Evolutionary conservation across 108 stramenopile species (phyloP).

Genomic region (Discostella stelligeroides): DNA sequence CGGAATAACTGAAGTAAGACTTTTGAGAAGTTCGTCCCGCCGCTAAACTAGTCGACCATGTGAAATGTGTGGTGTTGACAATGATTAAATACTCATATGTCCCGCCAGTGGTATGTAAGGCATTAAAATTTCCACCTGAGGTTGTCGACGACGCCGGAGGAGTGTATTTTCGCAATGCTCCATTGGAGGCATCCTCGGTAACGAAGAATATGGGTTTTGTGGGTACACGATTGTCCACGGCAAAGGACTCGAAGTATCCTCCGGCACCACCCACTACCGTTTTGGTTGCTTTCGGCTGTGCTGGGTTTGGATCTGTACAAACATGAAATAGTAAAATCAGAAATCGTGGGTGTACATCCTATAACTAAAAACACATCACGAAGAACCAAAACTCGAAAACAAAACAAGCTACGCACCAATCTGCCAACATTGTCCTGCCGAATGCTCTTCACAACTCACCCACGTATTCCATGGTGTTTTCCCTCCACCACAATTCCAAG

Average conservation of each 20-base stretch:
- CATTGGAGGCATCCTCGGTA: slow-evolving; percentile 53
- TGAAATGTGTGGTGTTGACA: slow-evolving; percentile 17
- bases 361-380: background rate
- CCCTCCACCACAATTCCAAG: slow-evolving; percentile 62
- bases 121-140: background rate
- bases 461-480: slow-evolving; percentile 59
- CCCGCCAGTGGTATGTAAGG: slow-evolving; percentile 4
- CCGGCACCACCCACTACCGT: slow-evolving; percentile 15
- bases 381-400: background rate
- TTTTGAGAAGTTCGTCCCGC: slow-evolving; percentile 23
- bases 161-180: slow-evolving; percentile 53
- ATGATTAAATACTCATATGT: slow-evolving; percentile 8
- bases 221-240: slow-evolving; percentile 22
- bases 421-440: slow-evolving; percentile 35
- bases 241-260: slow-evolving; percentile 49
- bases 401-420: slow-evolving; percentile 21
- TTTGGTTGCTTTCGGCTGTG: background rate
- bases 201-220: slow-evolving; percentile 41
- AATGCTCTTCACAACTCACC: slow-evolving; percentile 53
- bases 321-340: background rate
- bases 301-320: slow-evolving; percentile 8
- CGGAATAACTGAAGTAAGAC: slow-evolving; percentile 32
- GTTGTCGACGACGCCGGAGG: slow-evolving; percentile 25
- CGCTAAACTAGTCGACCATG: slow-evolving; percentile 40
- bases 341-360: background rate